Conservation (phyloP, 345 rosid genomes). For the Camelina hispida region DNA sequence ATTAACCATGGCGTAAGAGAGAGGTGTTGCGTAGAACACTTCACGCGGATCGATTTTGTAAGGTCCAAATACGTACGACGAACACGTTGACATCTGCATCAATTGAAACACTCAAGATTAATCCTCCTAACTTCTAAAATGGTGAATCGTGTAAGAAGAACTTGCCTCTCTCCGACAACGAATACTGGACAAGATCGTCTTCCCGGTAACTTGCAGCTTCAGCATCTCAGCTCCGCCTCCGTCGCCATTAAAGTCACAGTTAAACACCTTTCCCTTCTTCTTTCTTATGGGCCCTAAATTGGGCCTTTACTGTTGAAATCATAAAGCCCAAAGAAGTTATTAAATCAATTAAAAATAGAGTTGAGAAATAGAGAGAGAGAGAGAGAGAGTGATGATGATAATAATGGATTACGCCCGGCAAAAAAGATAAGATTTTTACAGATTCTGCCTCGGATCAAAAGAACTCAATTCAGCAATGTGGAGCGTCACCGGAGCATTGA, state of each 20-base stretch:
- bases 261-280: neutral
- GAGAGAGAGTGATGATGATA: slow-evolving; percentile 24
- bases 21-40: slow-evolving; percentile 72
- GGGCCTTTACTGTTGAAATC: neutral
- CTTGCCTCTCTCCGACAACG: slow-evolving; percentile 39
- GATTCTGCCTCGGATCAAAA: slow-evolving; percentile 44
- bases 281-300: slow-evolving; percentile 7
- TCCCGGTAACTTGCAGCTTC: slow-evolving; percentile 45
- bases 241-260: slow-evolving; percentile 27
- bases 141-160: neutral
- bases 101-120: neutral
- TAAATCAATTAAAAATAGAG: slow-evolving; percentile 8
- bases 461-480: slow-evolving; percentile 39
- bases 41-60: slow-evolving; percentile 71
- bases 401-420: slow-evolving; percentile 27
- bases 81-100: slow-evolving; percentile 51
- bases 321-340: neutral
- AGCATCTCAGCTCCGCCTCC: slow-evolving; percentile 44
- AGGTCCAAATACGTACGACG: slow-evolving; percentile 62
- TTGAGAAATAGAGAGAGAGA: slow-evolving; percentile 20
- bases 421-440: slow-evolving; percentile 46
- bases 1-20: slow-evolving; percentile 88
- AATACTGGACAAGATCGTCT: slow-evolving; percentile 39
- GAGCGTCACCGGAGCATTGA: slow-evolving; percentile 48
- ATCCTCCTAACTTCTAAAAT: neutral